Percentiles rank a stretch among this genome's conserved stretches.
These are phyloP conservation scores for Cladosporium sp. DNA, from an alignment of 2,329 filamentous ascomycete genomes.

Conservation along the genomic window DNA sequence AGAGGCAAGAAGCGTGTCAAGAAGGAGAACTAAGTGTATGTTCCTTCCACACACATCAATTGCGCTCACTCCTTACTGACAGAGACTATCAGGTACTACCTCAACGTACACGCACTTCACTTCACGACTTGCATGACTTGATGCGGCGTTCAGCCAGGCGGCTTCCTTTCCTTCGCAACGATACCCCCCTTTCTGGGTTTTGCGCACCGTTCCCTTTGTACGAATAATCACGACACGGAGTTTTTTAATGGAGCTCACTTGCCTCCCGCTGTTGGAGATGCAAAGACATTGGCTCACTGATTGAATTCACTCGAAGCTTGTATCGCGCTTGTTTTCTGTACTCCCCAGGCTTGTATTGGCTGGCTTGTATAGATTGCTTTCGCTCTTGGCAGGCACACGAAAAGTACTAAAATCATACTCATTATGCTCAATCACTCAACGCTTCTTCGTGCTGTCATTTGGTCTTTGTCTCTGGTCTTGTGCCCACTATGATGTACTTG, in stretches of 20 bases:
- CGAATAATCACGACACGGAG: background rate
- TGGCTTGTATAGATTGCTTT: background rate
- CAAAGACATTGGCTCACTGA: background rate
- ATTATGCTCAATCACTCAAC: background rate
- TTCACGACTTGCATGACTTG: background rate
- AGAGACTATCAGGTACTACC: background rate
- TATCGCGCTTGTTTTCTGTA: slow-evolving; percentile 7
- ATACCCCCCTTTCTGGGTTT: slow-evolving; percentile 2
- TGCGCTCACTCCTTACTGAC: slow-evolving; percentile 2
- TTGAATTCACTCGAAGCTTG: background rate
- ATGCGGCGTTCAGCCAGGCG: background rate
- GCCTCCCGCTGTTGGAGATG: background rate
- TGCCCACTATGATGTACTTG: background rate
- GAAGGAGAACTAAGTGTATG: slow-evolving; percentile 4
- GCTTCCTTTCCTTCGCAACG: background rate
- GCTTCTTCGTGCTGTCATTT: background rate
- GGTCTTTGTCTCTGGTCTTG: background rate
- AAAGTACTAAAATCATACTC: background rate
- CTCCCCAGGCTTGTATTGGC: slow-evolving; percentile 1
- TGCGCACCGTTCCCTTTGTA: background rate
- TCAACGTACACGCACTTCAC: background rate
- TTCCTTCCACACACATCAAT: background rate
- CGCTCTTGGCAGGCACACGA: slow-evolving; percentile 1
- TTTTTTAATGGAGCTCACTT: background rate
- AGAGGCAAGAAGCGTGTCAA: slow-evolving; percentile 12